These are phyloP conservation scores for Didymella glomerata DNA, from an alignment of 2,329 filamentous ascomycete species.

Conservation along the genomic window DNA sequence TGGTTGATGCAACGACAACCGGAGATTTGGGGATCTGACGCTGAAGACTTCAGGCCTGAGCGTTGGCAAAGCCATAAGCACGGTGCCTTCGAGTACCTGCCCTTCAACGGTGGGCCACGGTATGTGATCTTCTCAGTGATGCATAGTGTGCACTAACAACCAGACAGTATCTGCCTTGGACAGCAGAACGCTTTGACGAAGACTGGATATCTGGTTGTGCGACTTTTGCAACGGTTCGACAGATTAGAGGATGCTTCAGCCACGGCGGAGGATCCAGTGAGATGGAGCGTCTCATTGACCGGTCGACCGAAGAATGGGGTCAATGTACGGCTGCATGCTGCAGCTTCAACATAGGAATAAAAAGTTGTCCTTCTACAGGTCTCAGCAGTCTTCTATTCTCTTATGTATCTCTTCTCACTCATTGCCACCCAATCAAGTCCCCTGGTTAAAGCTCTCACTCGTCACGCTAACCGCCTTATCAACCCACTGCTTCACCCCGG, in stretches of 20 bases:
- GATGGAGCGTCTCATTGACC: slow-evolving; percentile 1
- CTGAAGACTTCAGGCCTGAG: slow-evolving; percentile 35
- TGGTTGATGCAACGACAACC: slow-evolving; percentile 31
- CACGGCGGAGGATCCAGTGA: neutral
- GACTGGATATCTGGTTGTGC: slow-evolving; percentile 21
- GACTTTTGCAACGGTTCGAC: slow-evolving; percentile 36
- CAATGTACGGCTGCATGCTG: slow-evolving; percentile 2
- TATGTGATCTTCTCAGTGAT: too few species aligned
- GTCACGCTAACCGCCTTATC: too few species aligned
- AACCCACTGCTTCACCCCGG: too few species aligned
- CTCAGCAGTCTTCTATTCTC: too few species aligned
- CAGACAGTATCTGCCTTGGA: slow-evolving; percentile 6
- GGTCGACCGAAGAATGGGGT: slow-evolving; percentile 5
- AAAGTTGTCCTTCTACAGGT: too few species aligned
- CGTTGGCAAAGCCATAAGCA: slow-evolving; percentile 26
- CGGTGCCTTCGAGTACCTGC: slow-evolving; percentile 32
- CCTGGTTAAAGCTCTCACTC: too few species aligned
- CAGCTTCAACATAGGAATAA: neutral
- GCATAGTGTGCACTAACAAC: too few species aligned
- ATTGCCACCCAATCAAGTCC: too few species aligned
- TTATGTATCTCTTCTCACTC: too few species aligned
- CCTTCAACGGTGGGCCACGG: slow-evolving; percentile 40
- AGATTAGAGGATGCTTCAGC: slow-evolving; percentile 19
- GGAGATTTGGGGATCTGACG: slow-evolving; percentile 36
- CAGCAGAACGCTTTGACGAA: slow-evolving; percentile 11